Evolutionary conservation across 2,329 filamentous ascomycete genomes (phyloP).

Genomic region (Fusarium piperis): DNA sequence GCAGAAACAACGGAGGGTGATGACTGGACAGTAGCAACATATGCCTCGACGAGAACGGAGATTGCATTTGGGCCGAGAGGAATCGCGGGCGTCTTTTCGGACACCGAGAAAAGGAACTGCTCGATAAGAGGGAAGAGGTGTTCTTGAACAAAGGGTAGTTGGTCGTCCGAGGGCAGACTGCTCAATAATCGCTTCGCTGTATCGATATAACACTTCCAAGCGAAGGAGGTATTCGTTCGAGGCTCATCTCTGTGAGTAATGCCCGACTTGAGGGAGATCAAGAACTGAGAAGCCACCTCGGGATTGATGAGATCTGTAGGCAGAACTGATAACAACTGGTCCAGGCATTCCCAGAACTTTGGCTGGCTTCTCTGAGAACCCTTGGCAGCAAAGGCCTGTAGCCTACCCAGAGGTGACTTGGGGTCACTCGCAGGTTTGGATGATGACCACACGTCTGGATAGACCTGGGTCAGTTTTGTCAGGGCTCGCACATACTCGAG

Average conservation of each 20-base stretch:
- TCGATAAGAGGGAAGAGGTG: slow-evolving; percentile 64
- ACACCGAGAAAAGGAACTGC: slow-evolving; percentile 61
- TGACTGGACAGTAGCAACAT: slow-evolving; percentile 54
- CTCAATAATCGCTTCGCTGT: slow-evolving; percentile 64
- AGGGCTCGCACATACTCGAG: slow-evolving; percentile 76
- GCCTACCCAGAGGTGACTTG: slow-evolving; percentile 62
- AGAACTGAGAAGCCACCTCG: slow-evolving; percentile 67
- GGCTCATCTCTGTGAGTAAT: slow-evolving; percentile 80
- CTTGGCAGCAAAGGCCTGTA: slow-evolving; percentile 79
- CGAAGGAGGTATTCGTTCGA: slow-evolving; percentile 70
- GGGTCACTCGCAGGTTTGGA: slow-evolving; percentile 54
- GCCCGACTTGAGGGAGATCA: slow-evolving; percentile 75
- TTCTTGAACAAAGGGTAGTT: slow-evolving; percentile 57
- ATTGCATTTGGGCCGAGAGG: slow-evolving; percentile 48
- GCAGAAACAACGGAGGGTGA: slow-evolving; percentile 56
- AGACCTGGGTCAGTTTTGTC: slow-evolving; percentile 68
- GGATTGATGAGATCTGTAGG: slow-evolving; percentile 55
- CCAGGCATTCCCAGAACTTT: slow-evolving; percentile 78
- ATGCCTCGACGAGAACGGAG: slow-evolving; percentile 58
- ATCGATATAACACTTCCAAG: slow-evolving; percentile 81
- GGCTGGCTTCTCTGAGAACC: slow-evolving; percentile 82
- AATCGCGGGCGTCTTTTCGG: slow-evolving; percentile 50
- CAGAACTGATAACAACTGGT: slow-evolving; percentile 69
- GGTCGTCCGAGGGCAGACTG: slow-evolving; percentile 57
- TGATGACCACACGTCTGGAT: slow-evolving; percentile 79